Evolutionary conservation across 805 yeast species (phyloP), one percentile per base, ranked within the genome.

Genomic region (Candida quercuum): DNA sequence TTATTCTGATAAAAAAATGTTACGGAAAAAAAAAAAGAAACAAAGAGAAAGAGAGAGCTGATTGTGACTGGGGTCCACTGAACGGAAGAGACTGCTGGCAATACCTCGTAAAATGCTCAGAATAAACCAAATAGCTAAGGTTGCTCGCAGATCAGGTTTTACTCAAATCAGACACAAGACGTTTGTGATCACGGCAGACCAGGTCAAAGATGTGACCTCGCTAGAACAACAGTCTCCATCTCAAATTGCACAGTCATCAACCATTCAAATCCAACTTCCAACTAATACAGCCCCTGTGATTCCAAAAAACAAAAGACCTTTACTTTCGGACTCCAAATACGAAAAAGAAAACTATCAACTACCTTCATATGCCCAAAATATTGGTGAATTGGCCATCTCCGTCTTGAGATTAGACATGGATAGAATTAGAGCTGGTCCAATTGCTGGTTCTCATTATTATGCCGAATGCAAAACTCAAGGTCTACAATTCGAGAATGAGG

Each of bases 391-490:
- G 28, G 68, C 81, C 17, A 72, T 84, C 38, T 66, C 72, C 5
- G 33, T 59, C 0, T 80, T 91, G 57, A 70, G 76, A 45, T 66
- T 91, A 40, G 96, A 91, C 60, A 87, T 91, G 94, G 98, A 91
- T 66, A 76, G 76, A 46, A 74, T 89, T 27, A 75, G 98, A 55
- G 84, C 97, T 0, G 98, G 97, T 20, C 88, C 97, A 1, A 81
- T 91, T 46, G 96, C 96, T 5, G 98, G 97, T 8, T 82, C 89
- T 3, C 71, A 74, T 39, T 93, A 89, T 62, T 84, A 86, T 54
- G 87, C 84, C 35, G 79, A 84, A 60, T 88, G 96, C 64, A 87
- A 87, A 59, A 74, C 69, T 31, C 97, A 88, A 63, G 96, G 86
- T 4, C 61, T 85, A 50, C 84, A 76, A 59, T 81, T 73, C 46